A percentile compares a stretch with the other conserved stretches of the same genome.
phyloP scores from a whole-genome alignment of 768 basidiomycete species.

The Suillus ampliporus region DNA sequence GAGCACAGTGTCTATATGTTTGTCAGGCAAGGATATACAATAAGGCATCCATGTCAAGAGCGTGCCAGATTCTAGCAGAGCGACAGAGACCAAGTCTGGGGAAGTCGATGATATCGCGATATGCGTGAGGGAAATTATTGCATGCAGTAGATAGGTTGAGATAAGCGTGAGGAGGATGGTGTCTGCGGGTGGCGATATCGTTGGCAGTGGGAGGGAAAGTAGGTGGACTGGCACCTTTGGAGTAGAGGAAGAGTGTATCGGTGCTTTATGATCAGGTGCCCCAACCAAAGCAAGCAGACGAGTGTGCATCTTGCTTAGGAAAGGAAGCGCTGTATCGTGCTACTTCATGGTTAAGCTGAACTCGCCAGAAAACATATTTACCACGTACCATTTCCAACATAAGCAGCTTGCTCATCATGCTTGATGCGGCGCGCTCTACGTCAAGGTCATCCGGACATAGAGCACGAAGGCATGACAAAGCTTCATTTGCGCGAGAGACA shows the following conservation, averaged over 20 bases:
- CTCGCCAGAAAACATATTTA: neutral
- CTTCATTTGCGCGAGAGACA: slow-evolving; percentile 42
- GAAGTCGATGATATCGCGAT: slow-evolving; percentile 22
- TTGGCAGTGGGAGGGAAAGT: slow-evolving; percentile 52
- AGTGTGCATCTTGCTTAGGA: slow-evolving; percentile 53
- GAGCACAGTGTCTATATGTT: slow-evolving; percentile 61
- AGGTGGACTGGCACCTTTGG: slow-evolving; percentile 25
- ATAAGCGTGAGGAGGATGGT: slow-evolving; percentile 54
- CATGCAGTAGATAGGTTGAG: slow-evolving; percentile 63
- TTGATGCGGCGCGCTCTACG: slow-evolving; percentile 75
- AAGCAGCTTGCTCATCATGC: slow-evolving; percentile 70
- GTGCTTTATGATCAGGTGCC: neutral
- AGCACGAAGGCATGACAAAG: slow-evolving; percentile 53
- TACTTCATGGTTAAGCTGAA: slow-evolving; percentile 29
- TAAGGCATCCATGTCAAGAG: slow-evolving; percentile 60
- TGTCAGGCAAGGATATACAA: slow-evolving; percentile 49
- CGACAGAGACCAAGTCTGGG: slow-evolving; percentile 29
- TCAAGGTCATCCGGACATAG: slow-evolving; percentile 57
- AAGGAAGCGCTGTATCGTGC: slow-evolving; percentile 56
- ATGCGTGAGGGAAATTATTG: slow-evolving; percentile 50
- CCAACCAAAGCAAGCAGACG: slow-evolving; percentile 37
- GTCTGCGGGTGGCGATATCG: slow-evolving; percentile 34
- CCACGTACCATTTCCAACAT: slow-evolving; percentile 71
- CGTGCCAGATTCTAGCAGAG: slow-evolving; percentile 38
- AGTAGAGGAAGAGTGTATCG: neutral